phyloP scores from a whole-genome alignment of 176 grass and related monocot species.

The Cenchrus purpureus region DNA sequence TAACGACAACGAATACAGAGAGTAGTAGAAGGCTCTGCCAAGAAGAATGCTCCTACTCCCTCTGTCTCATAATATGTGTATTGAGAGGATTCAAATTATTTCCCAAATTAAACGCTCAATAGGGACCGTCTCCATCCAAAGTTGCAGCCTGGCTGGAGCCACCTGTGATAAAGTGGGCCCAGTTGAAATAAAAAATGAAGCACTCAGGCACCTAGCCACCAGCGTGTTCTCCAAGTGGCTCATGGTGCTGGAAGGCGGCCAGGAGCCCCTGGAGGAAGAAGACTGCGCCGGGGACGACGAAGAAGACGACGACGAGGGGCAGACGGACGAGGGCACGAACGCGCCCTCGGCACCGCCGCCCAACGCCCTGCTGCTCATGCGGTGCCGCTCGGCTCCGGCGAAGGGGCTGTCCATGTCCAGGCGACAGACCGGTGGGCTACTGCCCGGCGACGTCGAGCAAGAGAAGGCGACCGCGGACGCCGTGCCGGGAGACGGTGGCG shows the following conservation, averaged over 20 bases:
- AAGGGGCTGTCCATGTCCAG: conserved; percentile 57
- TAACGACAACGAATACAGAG: no score
- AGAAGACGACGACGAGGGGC: not conserved
- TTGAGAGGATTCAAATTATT: no score
- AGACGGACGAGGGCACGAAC: conserved; percentile 21
- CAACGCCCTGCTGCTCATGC: conserved; percentile 91
- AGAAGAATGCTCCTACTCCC: not conserved
- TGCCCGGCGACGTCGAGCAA: conserved; percentile 28
- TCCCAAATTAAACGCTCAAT: no score
- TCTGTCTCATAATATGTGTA: no score
- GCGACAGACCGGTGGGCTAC: not conserved
- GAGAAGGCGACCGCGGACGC: conserved; percentile 10
- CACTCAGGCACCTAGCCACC: no score
- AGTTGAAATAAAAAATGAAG: no score
- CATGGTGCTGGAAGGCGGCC: conserved; percentile 80
- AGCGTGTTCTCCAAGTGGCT: conserved; percentile 95
- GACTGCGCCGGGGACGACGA: conserved; percentile 17
- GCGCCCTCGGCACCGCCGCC: conserved; percentile 49
- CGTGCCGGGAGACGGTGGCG: conserved; percentile 11
- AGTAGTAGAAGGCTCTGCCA: not conserved
- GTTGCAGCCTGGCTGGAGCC: no score
- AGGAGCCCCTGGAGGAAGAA: conserved; percentile 42
- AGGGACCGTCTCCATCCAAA: no score
- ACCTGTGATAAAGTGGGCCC: no score
- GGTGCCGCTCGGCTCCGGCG: conserved; percentile 83